Evolutionary conservation across 768 basidiomycete genomes (phyloP).

Genomic region (Pholiota microspora): DNA sequence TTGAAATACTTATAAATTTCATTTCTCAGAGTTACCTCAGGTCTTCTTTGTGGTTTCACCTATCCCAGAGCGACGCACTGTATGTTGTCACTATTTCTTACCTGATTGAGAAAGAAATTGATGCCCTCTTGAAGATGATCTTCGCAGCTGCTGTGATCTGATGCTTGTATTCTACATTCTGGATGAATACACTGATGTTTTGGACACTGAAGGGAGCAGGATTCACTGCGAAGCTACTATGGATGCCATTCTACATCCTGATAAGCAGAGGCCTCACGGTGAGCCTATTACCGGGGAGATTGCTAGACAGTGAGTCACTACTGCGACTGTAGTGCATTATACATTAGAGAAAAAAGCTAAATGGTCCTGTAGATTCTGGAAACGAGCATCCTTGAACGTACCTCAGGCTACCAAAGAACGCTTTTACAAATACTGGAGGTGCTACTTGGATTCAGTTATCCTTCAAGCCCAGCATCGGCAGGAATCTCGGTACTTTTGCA

Average conservation of each 20-base stretch:
- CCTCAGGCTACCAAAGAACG: slow-evolving; percentile 5
- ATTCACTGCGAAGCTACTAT: slow-evolving; percentile 3
- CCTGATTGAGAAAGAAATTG: not conserved
- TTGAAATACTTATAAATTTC: too few relatives aligned
- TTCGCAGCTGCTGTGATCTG: slow-evolving; percentile 11
- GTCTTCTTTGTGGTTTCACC: slow-evolving; percentile 7
- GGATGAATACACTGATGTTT: slow-evolving; percentile 11
- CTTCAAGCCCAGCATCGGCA: slow-evolving; percentile 4
- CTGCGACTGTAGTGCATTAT: too few relatives aligned
- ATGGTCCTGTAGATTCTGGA: slow-evolving; percentile 4
- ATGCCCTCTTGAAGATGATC: not conserved
- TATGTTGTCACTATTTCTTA: not conserved
- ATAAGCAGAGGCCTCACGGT: not conserved
- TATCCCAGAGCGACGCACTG: slow-evolving; percentile 4
- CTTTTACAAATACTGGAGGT: slow-evolving; percentile 7
- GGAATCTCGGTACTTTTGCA: slow-evolving; percentile 8
- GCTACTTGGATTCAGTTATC: slow-evolving; percentile 8
- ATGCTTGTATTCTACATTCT: slow-evolving; percentile 10
- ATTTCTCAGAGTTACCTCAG: not conserved
- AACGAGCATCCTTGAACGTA: slow-evolving; percentile 1
- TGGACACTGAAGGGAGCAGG: not conserved
- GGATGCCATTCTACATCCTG: slow-evolving; percentile 5
- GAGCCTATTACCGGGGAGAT: slow-evolving; percentile 3
- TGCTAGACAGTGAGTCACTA: slow-evolving; percentile 3
- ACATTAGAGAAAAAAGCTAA: not conserved